Conservation (phyloP, 23 red algal genomes). For the Gracilaria domingensis region DNA sequence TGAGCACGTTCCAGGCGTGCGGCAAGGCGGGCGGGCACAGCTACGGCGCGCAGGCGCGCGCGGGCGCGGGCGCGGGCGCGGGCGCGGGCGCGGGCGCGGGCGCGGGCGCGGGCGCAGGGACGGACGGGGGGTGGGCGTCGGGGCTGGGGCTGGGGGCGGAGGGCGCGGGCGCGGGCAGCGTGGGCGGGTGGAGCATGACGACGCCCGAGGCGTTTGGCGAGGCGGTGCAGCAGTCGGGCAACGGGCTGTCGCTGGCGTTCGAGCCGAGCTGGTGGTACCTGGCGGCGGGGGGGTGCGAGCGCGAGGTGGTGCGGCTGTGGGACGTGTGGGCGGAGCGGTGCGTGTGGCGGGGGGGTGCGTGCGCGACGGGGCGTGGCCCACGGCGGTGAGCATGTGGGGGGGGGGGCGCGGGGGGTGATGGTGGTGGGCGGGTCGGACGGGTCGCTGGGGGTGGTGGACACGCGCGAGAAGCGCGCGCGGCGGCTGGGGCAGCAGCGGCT, state of each 20-base stretch:
- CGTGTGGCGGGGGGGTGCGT: conserved; percentile 34
- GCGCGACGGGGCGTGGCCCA: conserved; percentile 27
- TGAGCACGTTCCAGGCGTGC: conserved; percentile 69
- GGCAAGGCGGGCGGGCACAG: conserved; percentile 47
- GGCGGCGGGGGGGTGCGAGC: conserved; percentile 75
- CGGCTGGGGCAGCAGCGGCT: conserved; percentile 1
- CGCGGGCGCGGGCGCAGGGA: conserved; percentile 41
- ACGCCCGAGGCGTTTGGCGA: conserved; percentile 26
- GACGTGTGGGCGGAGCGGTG: conserved; percentile 61
- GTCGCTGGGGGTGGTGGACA: conserved; percentile 46
- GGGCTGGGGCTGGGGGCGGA: neutral
- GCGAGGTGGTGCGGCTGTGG: conserved; percentile 67
- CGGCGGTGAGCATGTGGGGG: conserved; percentile 61
- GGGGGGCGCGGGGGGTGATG: conserved; percentile 10
- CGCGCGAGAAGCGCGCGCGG: conserved; percentile 16
- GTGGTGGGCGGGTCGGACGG: conserved; percentile 70
- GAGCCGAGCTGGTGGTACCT: conserved; percentile 40
- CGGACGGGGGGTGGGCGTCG: neutral
- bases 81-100: neutral
- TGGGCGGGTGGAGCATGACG: neutral
- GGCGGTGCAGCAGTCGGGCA: conserved; percentile 41
- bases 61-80: neutral
- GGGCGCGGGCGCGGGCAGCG: neutral
- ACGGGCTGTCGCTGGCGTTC: conserved; percentile 66
- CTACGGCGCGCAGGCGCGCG: neutral